Percentiles rank a stretch among this genome's conserved stretches.
These are phyloP conservation scores for Fusarium sp. DNA, from an alignment of 2,329 filamentous ascomycete species.

Conservation along the genomic window DNA sequence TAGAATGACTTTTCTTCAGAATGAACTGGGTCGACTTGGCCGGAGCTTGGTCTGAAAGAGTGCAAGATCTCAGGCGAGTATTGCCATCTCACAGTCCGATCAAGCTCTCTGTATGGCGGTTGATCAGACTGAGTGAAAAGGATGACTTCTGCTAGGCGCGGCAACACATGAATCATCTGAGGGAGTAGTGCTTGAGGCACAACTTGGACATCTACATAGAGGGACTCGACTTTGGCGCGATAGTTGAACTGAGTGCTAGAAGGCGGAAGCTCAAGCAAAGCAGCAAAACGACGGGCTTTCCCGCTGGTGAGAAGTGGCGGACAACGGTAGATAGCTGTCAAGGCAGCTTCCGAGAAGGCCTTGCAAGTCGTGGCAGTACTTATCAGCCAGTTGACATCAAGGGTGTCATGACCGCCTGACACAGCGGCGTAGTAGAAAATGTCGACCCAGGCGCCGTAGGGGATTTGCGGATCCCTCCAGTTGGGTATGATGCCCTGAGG, in stretches of 20 bases:
- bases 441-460: conserved; percentile 75
- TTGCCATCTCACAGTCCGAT: conserved; percentile 72
- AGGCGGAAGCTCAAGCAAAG: conserved; percentile 66
- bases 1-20: conserved; percentile 47
- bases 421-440: conserved; percentile 77
- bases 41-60: conserved; percentile 67
- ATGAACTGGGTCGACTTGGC: conserved; percentile 43
- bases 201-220: conserved; percentile 79
- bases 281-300: conserved; percentile 58
- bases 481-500: conserved; percentile 56
- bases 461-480: conserved; percentile 67
- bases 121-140: conserved; percentile 78
- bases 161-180: conserved; percentile 72
- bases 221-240: conserved; percentile 74
- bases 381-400: conserved; percentile 72
- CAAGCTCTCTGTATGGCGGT: conserved; percentile 72
- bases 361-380: conserved; percentile 72
- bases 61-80: conserved; percentile 76
- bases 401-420: conserved; percentile 53
- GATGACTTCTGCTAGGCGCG: conserved; percentile 76
- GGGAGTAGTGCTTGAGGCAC: conserved; percentile 56
- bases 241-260: conserved; percentile 70
- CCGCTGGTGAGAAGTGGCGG: conserved; percentile 69
- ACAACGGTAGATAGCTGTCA: conserved; percentile 77
- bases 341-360: conserved; percentile 76